Conservation (phyloP, 257 asterid genomes). For the Anisodus acutangulus region DNA sequence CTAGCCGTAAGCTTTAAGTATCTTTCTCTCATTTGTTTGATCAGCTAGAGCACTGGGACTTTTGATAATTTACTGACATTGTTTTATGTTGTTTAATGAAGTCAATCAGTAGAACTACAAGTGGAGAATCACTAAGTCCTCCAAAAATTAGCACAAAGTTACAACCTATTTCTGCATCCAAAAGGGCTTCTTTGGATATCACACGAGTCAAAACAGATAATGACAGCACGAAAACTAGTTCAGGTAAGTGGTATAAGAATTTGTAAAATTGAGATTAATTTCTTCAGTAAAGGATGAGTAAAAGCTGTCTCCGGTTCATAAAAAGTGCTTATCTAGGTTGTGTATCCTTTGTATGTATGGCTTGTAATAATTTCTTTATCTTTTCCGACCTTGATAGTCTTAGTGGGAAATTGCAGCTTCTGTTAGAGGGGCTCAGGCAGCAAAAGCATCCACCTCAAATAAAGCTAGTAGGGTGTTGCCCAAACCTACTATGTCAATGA, state of each 20-base stretch:
- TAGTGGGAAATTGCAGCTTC: conserved; percentile 46
- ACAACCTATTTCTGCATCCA: conserved; percentile 50
- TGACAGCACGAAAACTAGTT: conserved; percentile 55
- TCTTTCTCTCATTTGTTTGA: neutral
- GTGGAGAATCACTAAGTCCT: conserved; percentile 50
- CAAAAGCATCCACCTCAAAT: conserved; percentile 50
- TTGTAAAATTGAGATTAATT: conserved; percentile 6
- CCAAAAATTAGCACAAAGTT: conserved; percentile 52
- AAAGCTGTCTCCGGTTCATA: neutral
- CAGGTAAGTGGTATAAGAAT: conserved; percentile 34
- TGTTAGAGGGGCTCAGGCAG: conserved; percentile 57
- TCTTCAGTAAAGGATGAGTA: neutral
- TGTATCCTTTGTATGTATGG: neutral
- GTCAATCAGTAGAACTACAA: conserved; percentile 49
- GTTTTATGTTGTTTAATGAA: conserved; percentile 39
- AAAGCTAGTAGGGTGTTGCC: conserved; percentile 61
- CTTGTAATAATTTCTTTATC: neutral
- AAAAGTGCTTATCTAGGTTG: neutral
- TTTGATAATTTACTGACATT: conserved; percentile 33
- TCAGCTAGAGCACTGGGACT: neutral
- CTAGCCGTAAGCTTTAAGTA: neutral
- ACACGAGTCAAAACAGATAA: conserved; percentile 55
- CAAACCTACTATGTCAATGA: conserved; percentile 55
- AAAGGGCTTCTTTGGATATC: conserved; percentile 61
- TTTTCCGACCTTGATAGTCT: neutral